These are phyloP conservation scores for Verruconis gallopava DNA, from an alignment of 2,329 filamentous ascomycete species.

Conservation along the genomic window DNA sequence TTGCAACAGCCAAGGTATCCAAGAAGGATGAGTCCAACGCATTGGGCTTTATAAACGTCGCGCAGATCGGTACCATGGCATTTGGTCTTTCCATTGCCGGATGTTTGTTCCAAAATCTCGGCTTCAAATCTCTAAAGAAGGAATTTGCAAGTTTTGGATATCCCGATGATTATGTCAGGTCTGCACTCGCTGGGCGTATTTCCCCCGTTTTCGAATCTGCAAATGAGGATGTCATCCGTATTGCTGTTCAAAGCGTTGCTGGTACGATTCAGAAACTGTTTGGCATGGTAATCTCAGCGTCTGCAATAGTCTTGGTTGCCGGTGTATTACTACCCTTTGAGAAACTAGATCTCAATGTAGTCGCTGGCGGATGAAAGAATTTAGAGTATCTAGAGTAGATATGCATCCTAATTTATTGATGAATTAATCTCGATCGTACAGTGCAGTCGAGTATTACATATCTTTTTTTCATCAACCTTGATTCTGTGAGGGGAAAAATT, in stretches of 20 bases:
- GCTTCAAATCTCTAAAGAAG: constrained; percentile 2
- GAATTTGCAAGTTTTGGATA: constrained; percentile 5
- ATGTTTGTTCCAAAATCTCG: constrained; percentile 13
- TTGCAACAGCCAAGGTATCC: constrained; percentile 11
- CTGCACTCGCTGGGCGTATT: constrained; percentile 8
- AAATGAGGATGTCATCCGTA: not conserved
- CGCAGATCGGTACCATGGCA: constrained; percentile 13
- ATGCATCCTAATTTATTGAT: too few relatives aligned
- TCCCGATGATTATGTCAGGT: constrained; percentile 2
- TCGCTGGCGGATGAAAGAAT: not conserved
- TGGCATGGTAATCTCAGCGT: constrained; percentile 10
- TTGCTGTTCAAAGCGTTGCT: constrained; percentile 8
- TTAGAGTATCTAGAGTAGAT: not conserved
- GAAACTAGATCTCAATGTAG: not conserved
- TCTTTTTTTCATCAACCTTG: too few relatives aligned
- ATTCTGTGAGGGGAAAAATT: too few relatives aligned
- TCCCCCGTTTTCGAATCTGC: constrained; percentile 2
- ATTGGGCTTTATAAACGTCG: constrained; percentile 12
- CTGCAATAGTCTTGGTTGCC: constrained; percentile 2
- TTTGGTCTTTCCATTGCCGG: constrained; percentile 13
- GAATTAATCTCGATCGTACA: too few relatives aligned
- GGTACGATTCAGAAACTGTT: constrained; percentile 7
- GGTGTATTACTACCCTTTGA: not conserved
- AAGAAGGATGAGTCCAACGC: constrained; percentile 5
- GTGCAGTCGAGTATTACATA: too few relatives aligned